Evolutionary conservation across 345 rosid genomes (phyloP).

Genomic region (Aethionema arabicum): DNA sequence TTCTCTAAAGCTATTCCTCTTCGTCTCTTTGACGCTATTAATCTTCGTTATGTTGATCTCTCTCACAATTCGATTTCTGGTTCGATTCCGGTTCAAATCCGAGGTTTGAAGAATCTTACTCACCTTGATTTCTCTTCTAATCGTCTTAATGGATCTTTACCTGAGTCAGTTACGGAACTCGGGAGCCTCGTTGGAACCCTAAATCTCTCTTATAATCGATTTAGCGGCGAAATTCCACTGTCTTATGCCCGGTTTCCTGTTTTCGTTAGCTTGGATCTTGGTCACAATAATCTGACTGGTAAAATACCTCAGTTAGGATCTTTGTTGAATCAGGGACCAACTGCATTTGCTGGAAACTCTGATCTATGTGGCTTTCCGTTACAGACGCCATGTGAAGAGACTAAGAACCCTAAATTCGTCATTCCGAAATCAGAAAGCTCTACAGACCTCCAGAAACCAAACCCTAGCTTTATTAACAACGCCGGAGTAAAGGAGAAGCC

Average conservation of each 20-base stretch:
- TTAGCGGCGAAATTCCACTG: slow-evolving; percentile 72
- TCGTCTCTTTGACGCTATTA: slow-evolving; percentile 56
- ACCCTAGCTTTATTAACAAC: slow-evolving; percentile 20
- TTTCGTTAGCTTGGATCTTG: slow-evolving; percentile 76
- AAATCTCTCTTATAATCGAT: slow-evolving; percentile 65
- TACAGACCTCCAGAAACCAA: slow-evolving; percentile 39
- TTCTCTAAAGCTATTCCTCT: slow-evolving; percentile 62
- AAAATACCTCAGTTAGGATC: slow-evolving; percentile 84
- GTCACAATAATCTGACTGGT: slow-evolving; percentile 78
- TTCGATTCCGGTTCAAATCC: slow-evolving; percentile 54
- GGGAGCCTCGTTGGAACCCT: slow-evolving; percentile 63
- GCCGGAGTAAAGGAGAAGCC: slow-evolving; percentile 24
- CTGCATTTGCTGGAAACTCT: slow-evolving; percentile 82
- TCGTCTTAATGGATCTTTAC: slow-evolving; percentile 67
- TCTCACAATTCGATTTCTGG: slow-evolving; percentile 75
- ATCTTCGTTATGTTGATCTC: slow-evolving; percentile 60
- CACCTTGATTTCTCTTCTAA: slow-evolving; percentile 79
- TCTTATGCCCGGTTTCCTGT: slow-evolving; percentile 73
- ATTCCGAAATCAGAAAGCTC: slow-evolving; percentile 54
- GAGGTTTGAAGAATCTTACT: slow-evolving; percentile 44
- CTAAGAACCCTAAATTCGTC: slow-evolving; percentile 41
- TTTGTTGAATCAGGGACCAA: slow-evolving; percentile 90
- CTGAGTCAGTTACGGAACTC: slow-evolving; percentile 57
- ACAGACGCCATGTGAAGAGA: slow-evolving; percentile 60
- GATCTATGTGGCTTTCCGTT: slow-evolving; percentile 88